These are phyloP conservation scores for Ilex aquifolium DNA, from an alignment of 257 asterid genomes.

Conservation along the genomic window DNA sequence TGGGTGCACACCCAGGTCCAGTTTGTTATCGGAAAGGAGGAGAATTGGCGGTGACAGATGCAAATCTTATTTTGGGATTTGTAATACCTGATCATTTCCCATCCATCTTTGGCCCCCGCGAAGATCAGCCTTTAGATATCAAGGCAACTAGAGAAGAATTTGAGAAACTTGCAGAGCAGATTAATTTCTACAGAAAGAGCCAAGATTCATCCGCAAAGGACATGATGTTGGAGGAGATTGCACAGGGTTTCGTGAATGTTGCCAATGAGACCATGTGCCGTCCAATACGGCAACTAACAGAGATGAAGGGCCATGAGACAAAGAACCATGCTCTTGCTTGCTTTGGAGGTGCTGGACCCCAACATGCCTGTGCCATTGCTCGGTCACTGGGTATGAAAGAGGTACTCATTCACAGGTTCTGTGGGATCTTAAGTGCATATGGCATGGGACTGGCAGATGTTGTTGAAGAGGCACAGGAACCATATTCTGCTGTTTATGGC, in stretches of 20 bases:
- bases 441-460: conserved; percentile 99
- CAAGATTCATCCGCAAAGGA: conserved; percentile 66
- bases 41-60: conserved; percentile 87
- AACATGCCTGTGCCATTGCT: conserved; percentile 97
- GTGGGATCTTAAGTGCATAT: conserved; percentile 94
- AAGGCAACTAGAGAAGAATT: conserved; percentile 62
- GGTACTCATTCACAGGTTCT: conserved; percentile 76
- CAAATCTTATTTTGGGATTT: conserved; percentile 82
- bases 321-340: conserved; percentile 92
- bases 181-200: conserved; percentile 61
- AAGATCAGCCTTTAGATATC: conserved; percentile 74
- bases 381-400: conserved; percentile 96
- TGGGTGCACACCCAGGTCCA: conserved; percentile 97
- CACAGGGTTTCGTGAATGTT: conserved; percentile 82
- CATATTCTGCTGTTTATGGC: conserved; percentile 73
- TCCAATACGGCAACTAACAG: conserved; percentile 89
- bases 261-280: conserved; percentile 99
- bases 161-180: conserved; percentile 68
- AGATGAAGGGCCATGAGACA: conserved; percentile 97
- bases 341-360: conserved; percentile 99
- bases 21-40: conserved; percentile 97
- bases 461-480: conserved; percentile 90
- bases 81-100: conserved; percentile 88
- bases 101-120: conserved; percentile 86
- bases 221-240: conserved; percentile 90